Base-by-base conservation (phyloP, 1,284 basidiomycete genomes). In the Melampsora americana region DNA sequence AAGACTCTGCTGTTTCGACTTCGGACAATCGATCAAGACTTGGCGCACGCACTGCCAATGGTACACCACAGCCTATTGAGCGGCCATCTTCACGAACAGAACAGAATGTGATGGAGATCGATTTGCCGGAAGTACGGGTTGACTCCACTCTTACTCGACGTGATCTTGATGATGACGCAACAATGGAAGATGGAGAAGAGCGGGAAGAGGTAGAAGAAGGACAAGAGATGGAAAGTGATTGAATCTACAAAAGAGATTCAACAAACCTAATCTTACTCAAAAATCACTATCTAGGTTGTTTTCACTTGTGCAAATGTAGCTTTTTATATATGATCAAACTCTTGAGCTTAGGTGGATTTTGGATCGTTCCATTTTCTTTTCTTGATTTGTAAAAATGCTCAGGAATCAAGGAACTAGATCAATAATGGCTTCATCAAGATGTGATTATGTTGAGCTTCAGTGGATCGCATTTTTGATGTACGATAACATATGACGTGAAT, bases 151-250 rank as follows among this genome's bases (percentile, higher is more conserved):
- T 26, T 26, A 61, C 14, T 26, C 14, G 28, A 61, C 16, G 35
- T 44, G 30, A 18, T 20, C 18, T 39, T 35, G 20, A 66, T 35
- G 64, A 66, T 20, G 64, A 42, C n/a, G 26, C 20, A 16, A 42
- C 39, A 20, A 44, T 66, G 39, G 64, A 66, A 32, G 64, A 66
- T 32, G 64, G 64, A 12, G 64, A 66, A 26, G 64, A 66, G 20
- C 3, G 30, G 20, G 64, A 66, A 26, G 64, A 66, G 35, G 64
- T 32, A 39, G 64, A 66, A 26, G 64, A 66, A 66, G 64, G 64
- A 23, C 64, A 66, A 44, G 64, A 66, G 35, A 66, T 66, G 30
- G 64, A 66, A 44, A 11, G 32, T 39, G 64, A 66, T 66, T 62
- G 50, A 53, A 23, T 3, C 50, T 12, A 53, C 5, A 4, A 4